phyloP scores from a whole-genome alignment of 805 yeast genomes.

The Pichia ethanolica region DNA sequence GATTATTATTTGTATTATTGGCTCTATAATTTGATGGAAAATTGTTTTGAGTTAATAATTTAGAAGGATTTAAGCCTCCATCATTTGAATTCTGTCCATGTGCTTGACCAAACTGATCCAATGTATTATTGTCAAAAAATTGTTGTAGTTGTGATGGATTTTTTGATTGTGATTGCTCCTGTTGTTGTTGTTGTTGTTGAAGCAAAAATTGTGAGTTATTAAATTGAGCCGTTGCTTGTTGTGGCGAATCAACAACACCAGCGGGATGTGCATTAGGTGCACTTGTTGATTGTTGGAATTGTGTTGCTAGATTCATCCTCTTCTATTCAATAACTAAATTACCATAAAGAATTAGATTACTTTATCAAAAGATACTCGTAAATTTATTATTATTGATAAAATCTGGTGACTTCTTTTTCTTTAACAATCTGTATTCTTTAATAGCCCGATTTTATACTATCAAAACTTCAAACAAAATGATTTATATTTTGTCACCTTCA shows the following conservation, averaged over 20 bases:
- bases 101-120: not conserved
- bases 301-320: slow-evolving; percentile 12
- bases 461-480: too few relatives aligned
- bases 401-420: too few relatives aligned
- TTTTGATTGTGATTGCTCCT: not conserved
- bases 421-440: too few relatives aligned
- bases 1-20: slow-evolving; percentile 17
- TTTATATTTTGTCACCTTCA: too few relatives aligned
- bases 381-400: too few relatives aligned
- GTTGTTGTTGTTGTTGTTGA: slow-evolving; percentile 8
- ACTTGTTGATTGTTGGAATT: slow-evolving; percentile 11
- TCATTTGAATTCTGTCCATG: not conserved
- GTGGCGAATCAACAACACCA: slow-evolving; percentile 4
- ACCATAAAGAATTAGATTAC: too few relatives aligned
- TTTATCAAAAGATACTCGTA: too few relatives aligned
- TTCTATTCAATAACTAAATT: too few relatives aligned
- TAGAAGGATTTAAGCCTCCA: slow-evolving; percentile 29
- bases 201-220: slow-evolving; percentile 7
- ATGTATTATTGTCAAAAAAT: not conserved
- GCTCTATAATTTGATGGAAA: slow-evolving; percentile 27
- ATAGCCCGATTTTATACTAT: too few relatives aligned
- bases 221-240: slow-evolving; percentile 3
- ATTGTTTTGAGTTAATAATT: slow-evolving; percentile 32
- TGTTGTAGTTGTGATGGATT: slow-evolving; percentile 2
- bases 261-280: slow-evolving; percentile 1